A percentile compares a stretch with the other conserved stretches of the same genome.
Conservation (phyloP, 345 rosid genomes). For the Ceriops decandra region DNA sequence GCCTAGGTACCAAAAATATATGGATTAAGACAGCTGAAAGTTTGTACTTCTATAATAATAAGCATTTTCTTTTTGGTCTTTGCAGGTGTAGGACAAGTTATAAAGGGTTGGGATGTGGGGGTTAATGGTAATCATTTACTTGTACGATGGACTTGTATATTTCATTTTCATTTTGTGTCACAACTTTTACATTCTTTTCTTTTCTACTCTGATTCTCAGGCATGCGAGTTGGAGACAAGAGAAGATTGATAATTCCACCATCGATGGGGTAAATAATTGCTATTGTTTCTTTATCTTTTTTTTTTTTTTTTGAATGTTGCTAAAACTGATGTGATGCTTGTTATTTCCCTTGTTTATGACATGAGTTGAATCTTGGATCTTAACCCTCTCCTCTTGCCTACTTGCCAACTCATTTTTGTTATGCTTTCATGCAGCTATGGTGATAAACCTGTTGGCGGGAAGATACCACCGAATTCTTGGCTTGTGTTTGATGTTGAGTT, state of each 20-base stretch:
- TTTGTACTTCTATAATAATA: conserved; percentile 1
- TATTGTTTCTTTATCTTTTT: neutral
- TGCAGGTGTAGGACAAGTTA: conserved; percentile 84
- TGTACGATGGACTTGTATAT: neutral
- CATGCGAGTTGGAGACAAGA: conserved; percentile 80
- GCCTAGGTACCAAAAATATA: conserved; percentile 50
- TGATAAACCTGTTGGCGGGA: conserved; percentile 35
- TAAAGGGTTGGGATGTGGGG: conserved; percentile 99
- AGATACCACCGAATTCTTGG: conserved; percentile 70
- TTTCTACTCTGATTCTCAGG: conserved; percentile 35
- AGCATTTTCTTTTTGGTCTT: conserved; percentile 15
- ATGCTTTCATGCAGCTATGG: conserved; percentile 42
- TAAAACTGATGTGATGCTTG: no score
- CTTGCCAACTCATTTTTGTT: neutral
- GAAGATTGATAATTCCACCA: conserved; percentile 76
- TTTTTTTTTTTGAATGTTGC: no score
- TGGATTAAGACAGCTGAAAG: conserved; percentile 4
- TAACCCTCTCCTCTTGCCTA: neutral
- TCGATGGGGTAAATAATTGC: conserved; percentile 57
- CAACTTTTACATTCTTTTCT: neutral
- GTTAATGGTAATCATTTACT: conserved; percentile 56
- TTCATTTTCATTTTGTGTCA: neutral
- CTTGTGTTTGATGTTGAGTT: conserved; percentile 68
- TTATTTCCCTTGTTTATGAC: neutral
- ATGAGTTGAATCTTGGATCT: neutral